phyloP scores from a whole-genome alignment of 192 early-diverging fungal species.

The Gamsiella multidivaricata region DNA sequence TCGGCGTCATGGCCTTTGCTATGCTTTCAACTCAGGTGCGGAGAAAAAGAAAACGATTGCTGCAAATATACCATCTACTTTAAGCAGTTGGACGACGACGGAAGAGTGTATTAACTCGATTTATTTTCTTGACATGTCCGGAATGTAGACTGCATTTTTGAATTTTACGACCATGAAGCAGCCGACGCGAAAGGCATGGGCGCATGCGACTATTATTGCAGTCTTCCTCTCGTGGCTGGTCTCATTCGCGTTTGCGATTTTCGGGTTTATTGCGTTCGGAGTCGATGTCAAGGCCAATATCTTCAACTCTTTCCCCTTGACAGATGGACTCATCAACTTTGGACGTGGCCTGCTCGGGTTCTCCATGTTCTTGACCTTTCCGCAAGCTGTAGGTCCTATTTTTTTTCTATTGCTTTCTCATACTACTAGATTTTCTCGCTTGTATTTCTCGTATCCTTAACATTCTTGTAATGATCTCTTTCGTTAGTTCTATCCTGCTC shows the following conservation, averaged over 20 bases:
- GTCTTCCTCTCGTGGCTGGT: conserved; percentile 59
- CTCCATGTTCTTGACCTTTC: conserved; percentile 70
- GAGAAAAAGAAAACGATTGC: not conserved
- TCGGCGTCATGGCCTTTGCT: conserved; percentile 76
- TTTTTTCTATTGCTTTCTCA: not conserved
- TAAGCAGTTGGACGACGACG: too few relatives aligned
- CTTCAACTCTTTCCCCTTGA: conserved; percentile 71
- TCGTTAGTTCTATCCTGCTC: conserved; percentile 58
- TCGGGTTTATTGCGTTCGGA: conserved; percentile 73
- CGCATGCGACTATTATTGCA: conserved; percentile 59
- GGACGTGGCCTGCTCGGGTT: conserved; percentile 70
- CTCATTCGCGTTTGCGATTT: conserved; percentile 68
- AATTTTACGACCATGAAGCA: conserved; percentile 63
- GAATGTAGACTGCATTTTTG: conserved; percentile 57
- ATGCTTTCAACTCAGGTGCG: conserved; percentile 70
- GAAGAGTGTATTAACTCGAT: too few relatives aligned
- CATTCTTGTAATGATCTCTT: not conserved
- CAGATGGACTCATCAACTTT: conserved; percentile 69
- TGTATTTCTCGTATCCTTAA: not conserved
- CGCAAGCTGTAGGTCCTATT: conserved; percentile 45
- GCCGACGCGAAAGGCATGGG: conserved; percentile 62
- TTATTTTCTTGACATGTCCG: not conserved
- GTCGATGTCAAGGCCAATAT: conserved; percentile 68
- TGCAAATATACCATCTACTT: not conserved
- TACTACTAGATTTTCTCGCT: conserved; percentile 5